phyloP scores from a whole-genome alignment of 208 protist genomes.

The Acanthamoeba castellanii region DNA sequence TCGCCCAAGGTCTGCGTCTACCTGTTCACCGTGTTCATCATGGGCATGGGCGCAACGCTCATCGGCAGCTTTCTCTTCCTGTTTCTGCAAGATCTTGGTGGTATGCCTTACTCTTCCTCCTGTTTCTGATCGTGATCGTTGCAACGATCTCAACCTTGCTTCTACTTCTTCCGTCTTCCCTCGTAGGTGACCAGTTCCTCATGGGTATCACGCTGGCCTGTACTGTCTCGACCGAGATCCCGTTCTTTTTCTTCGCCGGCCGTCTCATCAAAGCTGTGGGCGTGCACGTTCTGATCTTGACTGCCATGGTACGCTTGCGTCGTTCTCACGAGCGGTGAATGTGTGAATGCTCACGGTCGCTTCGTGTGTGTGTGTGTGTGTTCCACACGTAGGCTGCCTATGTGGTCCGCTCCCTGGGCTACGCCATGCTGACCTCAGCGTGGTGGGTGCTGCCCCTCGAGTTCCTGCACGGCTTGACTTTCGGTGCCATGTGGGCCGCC shows the following conservation, averaged over 20 bases:
- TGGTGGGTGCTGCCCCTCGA: constrained; percentile 44
- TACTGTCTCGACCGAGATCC: constrained; percentile 44
- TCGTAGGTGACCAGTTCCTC: neutral
- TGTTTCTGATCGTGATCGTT: too few species aligned
- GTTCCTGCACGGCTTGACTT: constrained; percentile 37
- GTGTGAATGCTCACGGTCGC: neutral
- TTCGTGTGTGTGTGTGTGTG: neutral
- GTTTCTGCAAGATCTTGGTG: constrained; percentile 27
- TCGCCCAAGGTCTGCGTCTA: neutral
- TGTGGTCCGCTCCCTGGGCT: constrained; percentile 23
- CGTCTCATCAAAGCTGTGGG: constrained; percentile 1
- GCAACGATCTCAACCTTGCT: neutral
- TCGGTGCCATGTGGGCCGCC: constrained; percentile 51
- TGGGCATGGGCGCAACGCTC: constrained; percentile 37
- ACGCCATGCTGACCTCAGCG: constrained; percentile 8
- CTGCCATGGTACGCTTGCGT: constrained; percentile 18
- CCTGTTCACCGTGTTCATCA: constrained; percentile 58
- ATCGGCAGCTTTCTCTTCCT: constrained; percentile 61
- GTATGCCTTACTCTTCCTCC: neutral
- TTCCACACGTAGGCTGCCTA: neutral
- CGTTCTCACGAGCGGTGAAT: neutral
- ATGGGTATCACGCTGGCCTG: constrained; percentile 8
- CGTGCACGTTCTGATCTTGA: constrained; percentile 28
- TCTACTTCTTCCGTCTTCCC: neutral
- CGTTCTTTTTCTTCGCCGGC: constrained; percentile 59